Percentiles rank a stretch among this genome's conserved stretches.
phyloP scores from a whole-genome alignment of 305 asterid species.

The Rubia peregrina region DNA sequence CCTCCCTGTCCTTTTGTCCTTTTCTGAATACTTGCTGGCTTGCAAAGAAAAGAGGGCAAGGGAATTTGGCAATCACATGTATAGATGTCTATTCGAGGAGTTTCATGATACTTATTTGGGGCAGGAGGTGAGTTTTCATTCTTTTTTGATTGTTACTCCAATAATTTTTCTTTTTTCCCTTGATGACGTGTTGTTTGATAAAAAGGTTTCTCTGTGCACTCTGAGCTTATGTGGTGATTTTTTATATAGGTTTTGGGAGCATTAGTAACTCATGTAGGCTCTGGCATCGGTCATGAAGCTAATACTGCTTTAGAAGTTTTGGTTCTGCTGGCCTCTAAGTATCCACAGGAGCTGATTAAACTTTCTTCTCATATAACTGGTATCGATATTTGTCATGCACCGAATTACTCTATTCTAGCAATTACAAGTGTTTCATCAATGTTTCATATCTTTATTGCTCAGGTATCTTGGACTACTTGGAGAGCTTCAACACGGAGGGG shows the following conservation, averaged over 20 bases:
- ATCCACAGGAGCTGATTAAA: constrained; percentile 60
- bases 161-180: constrained; percentile 11
- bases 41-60: constrained; percentile 71
- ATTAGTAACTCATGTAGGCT: constrained; percentile 74
- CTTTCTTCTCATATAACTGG: constrained; percentile 72
- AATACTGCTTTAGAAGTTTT: constrained; percentile 69
- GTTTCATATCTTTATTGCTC: constrained; percentile 21
- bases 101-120: constrained; percentile 57
- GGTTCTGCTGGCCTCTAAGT: constrained; percentile 55
- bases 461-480: constrained; percentile 91
- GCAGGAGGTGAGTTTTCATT: constrained; percentile 63
- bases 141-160: not conserved
- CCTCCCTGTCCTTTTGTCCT: constrained; percentile 57
- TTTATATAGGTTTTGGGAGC: constrained; percentile 75
- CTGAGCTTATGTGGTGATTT: constrained; percentile 19
- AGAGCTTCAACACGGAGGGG: constrained; percentile 59
- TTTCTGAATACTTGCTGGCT: constrained; percentile 62
- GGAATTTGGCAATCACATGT: constrained; percentile 67
- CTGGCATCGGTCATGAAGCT: constrained; percentile 67
- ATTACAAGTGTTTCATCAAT: constrained; percentile 14
- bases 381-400: constrained; percentile 20
- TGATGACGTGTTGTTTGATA: constrained; percentile 11
- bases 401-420: not conserved
- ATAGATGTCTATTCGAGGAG: constrained; percentile 56
- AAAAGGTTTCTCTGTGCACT: constrained; percentile 20